Evolutionary conservation across 2,329 filamentous ascomycete species (phyloP), one percentile per base, ranked within the genome.

Genomic region (Epichloe brachyelytri): DNA sequence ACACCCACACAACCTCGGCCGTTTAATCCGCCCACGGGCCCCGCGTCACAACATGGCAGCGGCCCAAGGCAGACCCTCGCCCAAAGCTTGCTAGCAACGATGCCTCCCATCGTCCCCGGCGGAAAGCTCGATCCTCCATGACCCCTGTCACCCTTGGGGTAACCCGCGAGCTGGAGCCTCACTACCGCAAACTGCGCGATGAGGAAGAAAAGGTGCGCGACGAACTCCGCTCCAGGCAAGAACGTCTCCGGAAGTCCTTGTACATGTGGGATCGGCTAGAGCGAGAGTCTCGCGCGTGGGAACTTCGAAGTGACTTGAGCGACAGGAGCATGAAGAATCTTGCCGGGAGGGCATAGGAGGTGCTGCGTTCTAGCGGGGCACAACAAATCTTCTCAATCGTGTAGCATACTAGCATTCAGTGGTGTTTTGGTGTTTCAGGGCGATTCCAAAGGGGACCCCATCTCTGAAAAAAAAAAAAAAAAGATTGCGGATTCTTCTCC

Each of bases 11-110:
- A 76, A 69, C 54, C 60, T 22, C 62, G 68, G 15, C 70, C 75
- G 0, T 80, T 80, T 61, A 79, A 80, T 56, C 77, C 77, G 2
- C 77, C 76, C 3, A 79, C 77, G 1, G 77, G 77, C 3, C 77
- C 77, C n/a, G 66, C 68, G 17, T 60, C 65, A n/a, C 66, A 68
- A 54, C 66, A 68, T 53, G 58, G 63, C 44, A 58, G 61, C 51
- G 61, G 58, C 51, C 60, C 65, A 44, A 66, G 71, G 22, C 72
- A 69, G 50, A 73, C 71, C 20, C 64, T 80, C 10, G 75, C 74
- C 2, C 76, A 80, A 56, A 74, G 68, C 58, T 65, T 79, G 17
- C 64, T 80, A 2, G 63, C 73, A 17, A 72, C 71, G 2, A 66
- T 81, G 60, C 73, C 77, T 1, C 70, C 71, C 15, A 62, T 78